Conservation (phyloP, 2,329 filamentous ascomycete species). For the Fusarium mundagurra region DNA sequence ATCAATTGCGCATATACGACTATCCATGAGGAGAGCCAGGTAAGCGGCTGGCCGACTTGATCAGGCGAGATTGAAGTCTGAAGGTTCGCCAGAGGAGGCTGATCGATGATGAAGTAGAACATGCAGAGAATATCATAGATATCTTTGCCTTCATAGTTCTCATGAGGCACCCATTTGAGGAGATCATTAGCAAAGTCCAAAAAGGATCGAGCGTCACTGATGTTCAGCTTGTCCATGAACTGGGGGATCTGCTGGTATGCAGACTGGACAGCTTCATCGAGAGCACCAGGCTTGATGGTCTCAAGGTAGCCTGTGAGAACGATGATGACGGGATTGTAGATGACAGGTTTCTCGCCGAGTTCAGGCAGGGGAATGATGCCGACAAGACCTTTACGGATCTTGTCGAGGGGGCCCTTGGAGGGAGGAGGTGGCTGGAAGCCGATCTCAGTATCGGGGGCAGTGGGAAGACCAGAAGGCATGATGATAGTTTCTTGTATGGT, state of each 20-base stretch:
- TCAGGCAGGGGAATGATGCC: neutral
- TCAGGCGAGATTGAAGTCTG: neutral
- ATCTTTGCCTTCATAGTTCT: neutral
- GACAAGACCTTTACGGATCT: neutral
- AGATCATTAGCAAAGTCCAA: conserved; percentile 14
- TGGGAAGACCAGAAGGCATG: conserved; percentile 20
- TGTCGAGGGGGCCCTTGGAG: neutral
- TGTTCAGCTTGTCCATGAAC: conserved; percentile 14
- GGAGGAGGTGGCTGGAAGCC: conserved; percentile 14
- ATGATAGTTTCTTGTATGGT: neutral
- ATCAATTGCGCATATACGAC: conserved; percentile 9
- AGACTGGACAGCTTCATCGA: neutral
- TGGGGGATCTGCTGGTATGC: neutral
- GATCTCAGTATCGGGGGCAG: neutral
- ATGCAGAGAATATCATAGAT: conserved; percentile 6
- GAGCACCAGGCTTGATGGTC: neutral
- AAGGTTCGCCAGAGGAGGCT: neutral
- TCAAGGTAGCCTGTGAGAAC: neutral
- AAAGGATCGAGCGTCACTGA: neutral
- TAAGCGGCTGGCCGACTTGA: neutral
- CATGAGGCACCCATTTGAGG: conserved; percentile 2
- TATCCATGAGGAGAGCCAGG: conserved; percentile 13
- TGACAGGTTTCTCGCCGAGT: neutral
- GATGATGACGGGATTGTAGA: neutral
- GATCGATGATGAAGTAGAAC: conserved; percentile 11